Evolutionary conservation across 2,329 filamentous ascomycete genomes (phyloP).

Genomic region (Pyrenochaeta sp.): DNA sequence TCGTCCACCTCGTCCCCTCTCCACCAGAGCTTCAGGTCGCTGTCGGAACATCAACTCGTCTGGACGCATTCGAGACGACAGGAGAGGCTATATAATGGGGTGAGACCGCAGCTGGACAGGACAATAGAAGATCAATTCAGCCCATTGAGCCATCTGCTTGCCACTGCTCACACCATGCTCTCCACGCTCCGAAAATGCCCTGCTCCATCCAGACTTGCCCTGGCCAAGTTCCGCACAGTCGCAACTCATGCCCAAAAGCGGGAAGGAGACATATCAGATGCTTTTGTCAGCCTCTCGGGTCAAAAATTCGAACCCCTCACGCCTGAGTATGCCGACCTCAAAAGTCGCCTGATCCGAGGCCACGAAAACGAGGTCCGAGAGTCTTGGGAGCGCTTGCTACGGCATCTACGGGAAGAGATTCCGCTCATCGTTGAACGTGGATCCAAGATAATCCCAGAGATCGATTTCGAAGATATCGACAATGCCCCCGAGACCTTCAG

Average conservation of each 20-base stretch:
- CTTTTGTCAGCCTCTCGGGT: constrained; percentile 58
- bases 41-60: constrained; percentile 24
- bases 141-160: no score
- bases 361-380: constrained; percentile 56
- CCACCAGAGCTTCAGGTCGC: constrained; percentile 15
- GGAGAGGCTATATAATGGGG: constrained; percentile 26
- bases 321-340: constrained; percentile 55
- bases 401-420: constrained; percentile 53
- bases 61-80: constrained; percentile 12
- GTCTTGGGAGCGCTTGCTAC: constrained; percentile 57
- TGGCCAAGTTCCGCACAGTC: constrained; percentile 34
- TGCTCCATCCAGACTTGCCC: constrained; percentile 25
- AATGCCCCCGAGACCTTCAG: constrained; percentile 63
- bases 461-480: constrained; percentile 56
- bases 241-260: constrained; percentile 50
- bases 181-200: constrained; percentile 36
- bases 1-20: constrained; percentile 17
- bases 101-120: constrained; percentile 10
- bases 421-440: constrained; percentile 53
- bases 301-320: constrained; percentile 54
- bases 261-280: constrained; percentile 59
- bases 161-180: constrained; percentile 39
- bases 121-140: no score
- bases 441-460: constrained; percentile 54
- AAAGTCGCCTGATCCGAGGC: constrained; percentile 53